Evolutionary conservation across 73 alveolate genomes (phyloP).

Genomic region (Paramecium biaurelia): DNA sequence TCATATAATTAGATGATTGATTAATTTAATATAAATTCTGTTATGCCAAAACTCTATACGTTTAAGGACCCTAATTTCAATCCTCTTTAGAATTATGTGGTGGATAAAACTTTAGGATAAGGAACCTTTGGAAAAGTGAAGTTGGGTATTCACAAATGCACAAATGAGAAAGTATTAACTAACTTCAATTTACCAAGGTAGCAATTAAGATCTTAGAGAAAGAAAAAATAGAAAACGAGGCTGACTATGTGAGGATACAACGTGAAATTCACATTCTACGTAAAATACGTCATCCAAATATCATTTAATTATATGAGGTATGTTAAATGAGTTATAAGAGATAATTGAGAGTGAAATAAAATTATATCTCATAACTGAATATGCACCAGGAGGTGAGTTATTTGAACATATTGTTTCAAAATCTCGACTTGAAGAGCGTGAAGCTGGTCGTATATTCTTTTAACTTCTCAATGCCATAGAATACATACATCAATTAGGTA

Average conservation of each 20-base stretch:
- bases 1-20: slow-evolving; percentile 56
- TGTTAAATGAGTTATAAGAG: neutral
- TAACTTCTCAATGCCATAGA: slow-evolving; percentile 86
- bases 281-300: slow-evolving; percentile 87
- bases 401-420: slow-evolving; percentile 63
- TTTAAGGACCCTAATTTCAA: slow-evolving; percentile 36
- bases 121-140: slow-evolving; percentile 96
- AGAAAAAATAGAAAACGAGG: slow-evolving; percentile 72
- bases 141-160: slow-evolving; percentile 79
- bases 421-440: slow-evolving; percentile 70
- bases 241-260: slow-evolving; percentile 83
- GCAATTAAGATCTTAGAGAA: slow-evolving; percentile 90
- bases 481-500: slow-evolving; percentile 78
- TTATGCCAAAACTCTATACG: slow-evolving; percentile 54
- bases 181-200: slow-evolving; percentile 55
- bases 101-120: slow-evolving; percentile 80
- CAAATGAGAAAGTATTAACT: slow-evolving; percentile 85
- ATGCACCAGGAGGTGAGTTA: slow-evolving; percentile 76
- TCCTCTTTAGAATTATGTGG: neutral
- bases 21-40: neutral
- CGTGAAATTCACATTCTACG: slow-evolving; percentile 91
- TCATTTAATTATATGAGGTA: slow-evolving; percentile 89
- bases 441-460: slow-evolving; percentile 79
- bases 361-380: slow-evolving; percentile 75
- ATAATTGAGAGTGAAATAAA: slow-evolving; percentile 63